Evolutionary conservation across 768 basidiomycete species (phyloP).

Genomic region (Amanita inopinata): DNA sequence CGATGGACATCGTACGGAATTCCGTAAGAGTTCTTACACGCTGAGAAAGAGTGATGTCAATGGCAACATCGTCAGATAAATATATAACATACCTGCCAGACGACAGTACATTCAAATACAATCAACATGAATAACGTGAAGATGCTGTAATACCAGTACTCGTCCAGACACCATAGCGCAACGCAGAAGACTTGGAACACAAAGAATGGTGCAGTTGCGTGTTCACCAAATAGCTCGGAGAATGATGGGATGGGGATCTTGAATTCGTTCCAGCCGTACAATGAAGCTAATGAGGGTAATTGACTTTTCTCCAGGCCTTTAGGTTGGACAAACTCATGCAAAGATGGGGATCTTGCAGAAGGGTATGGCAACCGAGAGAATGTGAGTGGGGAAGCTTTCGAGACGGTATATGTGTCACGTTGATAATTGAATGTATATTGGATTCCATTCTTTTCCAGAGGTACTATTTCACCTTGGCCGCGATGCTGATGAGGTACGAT

Average conservation of each 20-base stretch:
- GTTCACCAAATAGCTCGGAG: constrained; percentile 83
- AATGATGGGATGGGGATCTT: constrained; percentile 97
- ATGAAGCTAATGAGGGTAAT: constrained; percentile 40
- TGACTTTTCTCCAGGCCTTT: constrained; percentile 41
- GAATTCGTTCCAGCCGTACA: constrained; percentile 93
- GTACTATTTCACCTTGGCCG: constrained; percentile 85
- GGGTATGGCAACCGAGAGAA: constrained; percentile 88
- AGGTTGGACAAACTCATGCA: constrained; percentile 54
- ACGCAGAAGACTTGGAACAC: constrained; percentile 99
- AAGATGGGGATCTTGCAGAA: constrained; percentile 56
- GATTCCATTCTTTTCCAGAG: constrained; percentile 51
- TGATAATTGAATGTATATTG: constrained; percentile 91
- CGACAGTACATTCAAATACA: constrained; percentile 97
- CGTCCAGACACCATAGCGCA: constrained; percentile 93
- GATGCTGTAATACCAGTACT: constrained; percentile 98
- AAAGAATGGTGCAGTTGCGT: constrained; percentile 98
- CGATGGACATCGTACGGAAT: constrained; percentile 94
- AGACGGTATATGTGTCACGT: constrained; percentile 80
- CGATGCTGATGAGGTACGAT: constrained; percentile 74
- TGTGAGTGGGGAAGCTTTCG: constrained; percentile 40
- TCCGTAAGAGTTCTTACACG: constrained; percentile 90
- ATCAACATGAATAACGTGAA: constrained; percentile 99
- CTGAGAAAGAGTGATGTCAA: constrained; percentile 28
- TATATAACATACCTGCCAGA: constrained; percentile 74
- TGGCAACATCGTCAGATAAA: background rate